Base-by-base conservation (phyloP, 2,329 filamentous ascomycete genomes). In the Hypoxylon sp. region DNA sequence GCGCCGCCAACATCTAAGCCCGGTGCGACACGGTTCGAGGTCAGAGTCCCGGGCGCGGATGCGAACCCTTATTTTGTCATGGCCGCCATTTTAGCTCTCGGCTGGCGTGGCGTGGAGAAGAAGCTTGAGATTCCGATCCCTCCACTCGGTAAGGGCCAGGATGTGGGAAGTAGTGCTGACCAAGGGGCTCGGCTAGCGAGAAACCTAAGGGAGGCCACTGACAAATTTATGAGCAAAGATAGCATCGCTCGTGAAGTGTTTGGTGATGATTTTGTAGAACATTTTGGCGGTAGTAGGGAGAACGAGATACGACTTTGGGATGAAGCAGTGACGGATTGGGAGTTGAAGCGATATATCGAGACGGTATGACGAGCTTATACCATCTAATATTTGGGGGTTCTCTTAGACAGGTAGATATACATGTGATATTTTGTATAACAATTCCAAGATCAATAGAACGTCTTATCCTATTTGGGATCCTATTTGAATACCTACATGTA, bases 301-400 rank as follows among this genome's bases (percentile, higher is more conserved):
- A 94, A 99, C 80, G 96, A 99, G 81, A 87, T 96, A 64, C 84
- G 92, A 67, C 81, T 97, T 19, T 99, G 93, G 91, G 94, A 98
- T 75, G 95, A 98, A 79, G 94, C 94, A 1, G 95, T 98, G 5
- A 98, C 96, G 19, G 96, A 98, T 80, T 98, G 95, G 91, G 92
- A 94, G 79, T 85, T 93, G 78, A 88, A 87, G 80, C 85, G 92
- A 65, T 94, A 94, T 75, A 92, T 93, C 68, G 91, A 93, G 80
- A 92, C 90, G n/a, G 89, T 92, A 63, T 90, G 19, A 67, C 14
- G 19, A 34, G 34, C 17, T 34, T 36, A 23, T 23, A 14, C 19
- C 46, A 4, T 13, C 32, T 30, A 17, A 43, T 25, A 48, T 25
- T 46, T 56, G 34, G 48, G 30, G 21, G 43, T 17, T 21, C 10